Base-by-base conservation (phyloP, 2,329 filamentous ascomycete genomes). In the Stachybotrys chlorohalonatus region DNA sequence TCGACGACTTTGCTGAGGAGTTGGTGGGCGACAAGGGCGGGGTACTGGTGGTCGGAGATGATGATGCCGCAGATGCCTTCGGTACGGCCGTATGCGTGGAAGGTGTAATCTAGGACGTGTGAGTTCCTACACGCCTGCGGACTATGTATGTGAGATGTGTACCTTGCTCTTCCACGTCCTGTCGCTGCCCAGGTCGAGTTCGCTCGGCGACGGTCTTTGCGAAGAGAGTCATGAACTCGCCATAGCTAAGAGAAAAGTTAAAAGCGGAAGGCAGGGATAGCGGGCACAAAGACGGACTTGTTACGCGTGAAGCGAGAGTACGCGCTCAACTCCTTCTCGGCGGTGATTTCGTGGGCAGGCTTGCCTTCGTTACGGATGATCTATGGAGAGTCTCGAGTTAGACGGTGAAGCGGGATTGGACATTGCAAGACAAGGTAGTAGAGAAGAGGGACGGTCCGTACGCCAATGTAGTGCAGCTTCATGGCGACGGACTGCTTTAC, bases 401-500 rank as follows among this genome's bases (percentile, higher is more conserved):
- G 53, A 54, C 45, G 54, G 55, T 55, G 54, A 24, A 46, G 53
- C 56, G 58, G 56, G 52, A 55, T 58, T 55, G 59, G 62, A 62
- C 24, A 24, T 24, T 24, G 24, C 24, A 66, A 62, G 58, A 52
- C 56, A 58, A 57, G 39, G 51, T 54, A 58, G 59, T 24, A n/a
- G 36, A 42, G 36, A 24, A 24, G 36, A 13, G 13, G n/a, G 16
- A 59, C 58, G 59, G 58, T 59, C 68, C 85, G 60, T 85, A 94
- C 90, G 65, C 89, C 90, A 68, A 95, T 90, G 74, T 94, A 94
- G 72, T 88, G 81, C 71, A 94, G 76, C 83, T 92, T 93, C 89
- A 93, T 93, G 68, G 64, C 85, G 73, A 59, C 53, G 24, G 24
- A 24, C 24, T 24, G 24, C 24, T 24, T 24, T 24, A 24, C 24